These are phyloP conservation scores for Madurella fahalii DNA, from an alignment of 2,329 filamentous ascomycete genomes.

Conservation along the genomic window DNA sequence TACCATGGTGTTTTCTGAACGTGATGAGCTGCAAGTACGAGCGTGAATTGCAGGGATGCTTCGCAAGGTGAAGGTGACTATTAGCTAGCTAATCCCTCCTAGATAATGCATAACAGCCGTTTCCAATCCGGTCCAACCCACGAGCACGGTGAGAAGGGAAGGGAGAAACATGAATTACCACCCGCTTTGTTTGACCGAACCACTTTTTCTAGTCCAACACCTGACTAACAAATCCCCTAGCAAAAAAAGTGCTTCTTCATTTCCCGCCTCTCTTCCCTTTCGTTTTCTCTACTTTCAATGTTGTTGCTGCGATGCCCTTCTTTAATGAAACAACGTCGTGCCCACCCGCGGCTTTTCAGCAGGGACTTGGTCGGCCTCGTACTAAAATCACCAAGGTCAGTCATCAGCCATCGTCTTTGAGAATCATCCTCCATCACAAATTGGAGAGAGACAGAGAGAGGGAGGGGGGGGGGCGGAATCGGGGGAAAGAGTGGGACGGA, in stretches of 20 bases:
- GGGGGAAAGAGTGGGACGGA: not conserved
- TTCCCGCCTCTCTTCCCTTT: not conserved
- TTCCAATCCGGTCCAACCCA: too few relatives aligned
- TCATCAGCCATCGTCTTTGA: too few relatives aligned
- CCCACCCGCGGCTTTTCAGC: constrained; percentile 20
- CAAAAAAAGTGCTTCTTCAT: not conserved
- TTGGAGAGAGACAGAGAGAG: not conserved
- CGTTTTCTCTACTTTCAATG: not conserved
- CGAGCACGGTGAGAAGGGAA: too few relatives aligned
- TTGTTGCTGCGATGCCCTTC: not conserved
- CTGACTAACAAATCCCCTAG: not conserved
- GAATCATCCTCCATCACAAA: not conserved
- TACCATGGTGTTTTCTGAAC: too few relatives aligned
- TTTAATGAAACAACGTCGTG: constrained; percentile 17
- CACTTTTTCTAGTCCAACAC: not conserved
- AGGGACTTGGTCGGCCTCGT: constrained; percentile 23
- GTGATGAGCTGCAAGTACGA: too few relatives aligned
- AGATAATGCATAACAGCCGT: too few relatives aligned
- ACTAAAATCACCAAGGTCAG: constrained; percentile 16
- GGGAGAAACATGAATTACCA: too few relatives aligned
- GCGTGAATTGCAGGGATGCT: too few relatives aligned
- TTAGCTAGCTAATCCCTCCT: too few relatives aligned
- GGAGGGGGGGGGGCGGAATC: constrained; percentile 2
- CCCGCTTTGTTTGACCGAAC: too few relatives aligned
- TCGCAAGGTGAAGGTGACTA: too few relatives aligned